Evolutionary conservation across 2,329 filamentous ascomycete species (phyloP), one percentile per base, ranked within the genome.

Genomic region (Penicillium decumbens): DNA sequence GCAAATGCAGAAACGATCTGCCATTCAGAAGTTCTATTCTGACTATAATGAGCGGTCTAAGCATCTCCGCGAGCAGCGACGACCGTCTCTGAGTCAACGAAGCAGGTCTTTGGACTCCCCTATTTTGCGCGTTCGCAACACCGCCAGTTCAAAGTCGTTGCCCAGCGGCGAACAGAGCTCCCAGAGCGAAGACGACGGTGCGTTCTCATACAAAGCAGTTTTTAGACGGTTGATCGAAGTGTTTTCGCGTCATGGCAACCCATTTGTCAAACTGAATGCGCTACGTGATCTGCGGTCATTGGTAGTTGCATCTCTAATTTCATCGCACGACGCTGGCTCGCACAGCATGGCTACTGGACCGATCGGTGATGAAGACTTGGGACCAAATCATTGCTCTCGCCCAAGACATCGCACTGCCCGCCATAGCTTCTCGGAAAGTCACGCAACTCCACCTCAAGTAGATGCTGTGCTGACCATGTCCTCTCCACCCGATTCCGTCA

Each of bases 161-260:
- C 39, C 49, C 7, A 72, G 74, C 45, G 29, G 50, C 66, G 13
- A 45, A 18, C 40, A 47, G 7, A 15, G 38, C 1, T 18, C 20
- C 18, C 15, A 35, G 12, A 45, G 48, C 15, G 51, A 71, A 57
- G 37, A 64, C 61, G 48, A 71, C 62, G 62, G 72, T 57, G 63
- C 59, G 4, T 95, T 95, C 60, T 88, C 88, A 0, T 96, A 92
- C 65, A 82, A 82, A 44, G 82, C 83, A 57, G 87, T 90, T 0
- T 96, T 95, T 64, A 79, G 83, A 57, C 83, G 85, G 10, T 77
- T 97, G 1, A 76, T 97, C 28, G 84, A 83, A 55, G 90, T 89
- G 73, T 95, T 98, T 59, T 89, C 88, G 37, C 88, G 91, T 3
- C 88, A 95, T 57, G 88, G 89, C 0, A 95, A 93, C 64, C 93